Conservation (phyloP, 495 filamentous ascomycete species). For the Penicillium bialowiezense region DNA sequence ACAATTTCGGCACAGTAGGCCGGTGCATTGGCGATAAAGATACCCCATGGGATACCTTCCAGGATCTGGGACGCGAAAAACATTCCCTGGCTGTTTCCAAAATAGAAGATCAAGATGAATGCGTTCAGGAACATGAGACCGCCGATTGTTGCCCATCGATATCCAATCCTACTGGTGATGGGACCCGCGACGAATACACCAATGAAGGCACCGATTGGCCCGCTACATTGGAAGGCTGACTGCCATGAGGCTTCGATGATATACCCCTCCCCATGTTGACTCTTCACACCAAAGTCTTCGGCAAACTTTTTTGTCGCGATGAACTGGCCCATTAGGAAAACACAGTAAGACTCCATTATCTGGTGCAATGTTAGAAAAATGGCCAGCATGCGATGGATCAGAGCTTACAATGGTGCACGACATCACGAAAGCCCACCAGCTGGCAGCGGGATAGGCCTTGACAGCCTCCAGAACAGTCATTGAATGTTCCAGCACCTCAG, state of each 20-base stretch:
- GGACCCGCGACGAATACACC: slow-evolving; percentile 45
- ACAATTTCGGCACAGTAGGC: slow-evolving; percentile 46
- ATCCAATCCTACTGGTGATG: slow-evolving; percentile 45
- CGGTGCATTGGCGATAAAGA: slow-evolving; percentile 47
- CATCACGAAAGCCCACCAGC: slow-evolving; percentile 52
- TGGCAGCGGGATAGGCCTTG: slow-evolving; percentile 44
- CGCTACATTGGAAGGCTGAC: slow-evolving; percentile 42
- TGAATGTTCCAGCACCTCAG: slow-evolving; percentile 42
- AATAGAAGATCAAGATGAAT: slow-evolving; percentile 48
- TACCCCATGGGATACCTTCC: slow-evolving; percentile 48
- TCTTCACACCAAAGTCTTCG: slow-evolving; percentile 29
- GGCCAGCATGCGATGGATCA: slow-evolving; percentile 17
- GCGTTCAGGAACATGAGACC: slow-evolving; percentile 42
- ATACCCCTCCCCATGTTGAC: slow-evolving; percentile 6
- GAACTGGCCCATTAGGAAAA: slow-evolving; percentile 45
- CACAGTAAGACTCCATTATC: slow-evolving; percentile 48
- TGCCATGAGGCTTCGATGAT: slow-evolving; percentile 43
- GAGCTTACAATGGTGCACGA: slow-evolving; percentile 50
- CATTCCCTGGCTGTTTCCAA: slow-evolving; percentile 35
- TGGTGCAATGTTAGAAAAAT: slow-evolving; percentile 30
- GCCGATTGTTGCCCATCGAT: slow-evolving; percentile 42
- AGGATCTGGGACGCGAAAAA: slow-evolving; percentile 45
- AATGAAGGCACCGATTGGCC: slow-evolving; percentile 42
- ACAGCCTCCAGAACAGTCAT: slow-evolving; percentile 50
- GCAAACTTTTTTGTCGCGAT: slow-evolving; percentile 37